phyloP scores from a whole-genome alignment of 2,329 filamentous ascomycete species.

The Alternaria sp. region DNA sequence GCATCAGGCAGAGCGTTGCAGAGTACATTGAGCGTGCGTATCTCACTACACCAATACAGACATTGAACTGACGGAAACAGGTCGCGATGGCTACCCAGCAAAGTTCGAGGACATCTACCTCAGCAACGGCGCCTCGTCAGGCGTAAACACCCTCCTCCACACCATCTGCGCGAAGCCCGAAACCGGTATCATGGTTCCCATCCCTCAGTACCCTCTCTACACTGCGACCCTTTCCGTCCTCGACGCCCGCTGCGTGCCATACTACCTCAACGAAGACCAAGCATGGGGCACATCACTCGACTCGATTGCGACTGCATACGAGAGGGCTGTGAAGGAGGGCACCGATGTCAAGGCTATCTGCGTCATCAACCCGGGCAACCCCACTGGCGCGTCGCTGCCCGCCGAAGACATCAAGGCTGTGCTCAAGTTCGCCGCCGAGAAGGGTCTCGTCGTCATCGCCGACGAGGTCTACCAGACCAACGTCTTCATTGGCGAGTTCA shows the following conservation, averaged over 20 bases:
- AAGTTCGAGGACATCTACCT: slow-evolving; percentile 85
- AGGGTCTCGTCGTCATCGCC: slow-evolving; percentile 87
- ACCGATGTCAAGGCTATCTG: slow-evolving; percentile 91
- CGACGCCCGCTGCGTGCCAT: slow-evolving; percentile 86
- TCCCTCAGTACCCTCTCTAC: slow-evolving; percentile 97
- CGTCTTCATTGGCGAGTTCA: slow-evolving; percentile 91
- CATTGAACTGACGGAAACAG: slow-evolving; percentile 51
- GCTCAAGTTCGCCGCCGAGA: slow-evolving; percentile 83
- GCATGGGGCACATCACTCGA: slow-evolving; percentile 87
- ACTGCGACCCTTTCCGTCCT: slow-evolving; percentile 88
- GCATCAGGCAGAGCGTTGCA: slow-evolving; percentile 87
- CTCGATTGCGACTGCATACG: slow-evolving; percentile 75
- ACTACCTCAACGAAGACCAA: slow-evolving; percentile 86
- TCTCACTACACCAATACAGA: too few relatives aligned
- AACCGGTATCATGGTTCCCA: slow-evolving; percentile 88
- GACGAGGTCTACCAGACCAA: slow-evolving; percentile 99
- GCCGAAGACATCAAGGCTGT: slow-evolving; percentile 81
- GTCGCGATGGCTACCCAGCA: slow-evolving; percentile 85
- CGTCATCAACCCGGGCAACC: slow-evolving; percentile 98
- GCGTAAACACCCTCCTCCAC: slow-evolving; percentile 91
- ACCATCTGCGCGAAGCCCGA: slow-evolving; percentile 80
- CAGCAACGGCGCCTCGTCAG: slow-evolving; percentile 88
- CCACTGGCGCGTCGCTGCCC: slow-evolving; percentile 85
- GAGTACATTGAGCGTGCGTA: slow-evolving; percentile 83
- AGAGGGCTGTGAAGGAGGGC: slow-evolving; percentile 76